These are phyloP conservation scores for Ogataea methanolica DNA, from an alignment of 805 yeast species.

Conservation along the genomic window DNA sequence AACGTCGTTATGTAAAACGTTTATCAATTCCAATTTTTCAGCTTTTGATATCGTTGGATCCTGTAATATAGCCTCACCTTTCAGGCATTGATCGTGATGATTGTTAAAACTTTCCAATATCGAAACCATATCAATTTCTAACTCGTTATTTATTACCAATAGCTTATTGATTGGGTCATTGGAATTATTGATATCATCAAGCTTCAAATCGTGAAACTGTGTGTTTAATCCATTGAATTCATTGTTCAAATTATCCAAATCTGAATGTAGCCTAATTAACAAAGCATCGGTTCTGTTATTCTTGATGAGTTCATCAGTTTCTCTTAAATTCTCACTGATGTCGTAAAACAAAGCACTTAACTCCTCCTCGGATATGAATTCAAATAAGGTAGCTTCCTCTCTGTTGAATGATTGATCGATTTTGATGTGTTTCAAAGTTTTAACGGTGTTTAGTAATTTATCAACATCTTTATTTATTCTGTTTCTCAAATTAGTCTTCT, in stretches of 20 bases:
- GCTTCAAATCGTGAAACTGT: constrained; percentile 23
- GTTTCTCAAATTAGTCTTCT: constrained; percentile 15
- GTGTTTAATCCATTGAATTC: constrained; percentile 23
- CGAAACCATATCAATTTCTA: constrained; percentile 68
- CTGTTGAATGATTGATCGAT: constrained; percentile 31
- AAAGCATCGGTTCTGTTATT: constrained; percentile 25
- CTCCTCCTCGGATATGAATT: constrained; percentile 43
- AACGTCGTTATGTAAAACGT: constrained; percentile 48
- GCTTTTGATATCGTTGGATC: constrained; percentile 22
- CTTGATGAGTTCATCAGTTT: constrained; percentile 25
- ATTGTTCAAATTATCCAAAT: constrained; percentile 20
- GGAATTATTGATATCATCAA: constrained; percentile 11
- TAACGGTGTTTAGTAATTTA: constrained; percentile 30
- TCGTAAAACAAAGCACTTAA: constrained; percentile 31
- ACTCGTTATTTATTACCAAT: constrained; percentile 37
- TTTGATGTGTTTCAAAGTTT: constrained; percentile 30
- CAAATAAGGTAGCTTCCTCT: constrained; percentile 30
- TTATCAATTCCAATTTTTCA: constrained; percentile 36
- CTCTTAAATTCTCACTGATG: constrained; percentile 26
- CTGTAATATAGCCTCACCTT: constrained; percentile 39
- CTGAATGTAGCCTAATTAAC: constrained; percentile 21
- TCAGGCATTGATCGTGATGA: constrained; percentile 76
- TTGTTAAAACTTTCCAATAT: constrained; percentile 67
- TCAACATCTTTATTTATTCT: constrained; percentile 28
- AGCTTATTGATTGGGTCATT: constrained; percentile 21